A percentile compares a stretch with the other conserved stretches of the same genome.
Conservation (phyloP, 2,329 filamentous ascomycete genomes). For the Bimuria novae-zelandiae region DNA sequence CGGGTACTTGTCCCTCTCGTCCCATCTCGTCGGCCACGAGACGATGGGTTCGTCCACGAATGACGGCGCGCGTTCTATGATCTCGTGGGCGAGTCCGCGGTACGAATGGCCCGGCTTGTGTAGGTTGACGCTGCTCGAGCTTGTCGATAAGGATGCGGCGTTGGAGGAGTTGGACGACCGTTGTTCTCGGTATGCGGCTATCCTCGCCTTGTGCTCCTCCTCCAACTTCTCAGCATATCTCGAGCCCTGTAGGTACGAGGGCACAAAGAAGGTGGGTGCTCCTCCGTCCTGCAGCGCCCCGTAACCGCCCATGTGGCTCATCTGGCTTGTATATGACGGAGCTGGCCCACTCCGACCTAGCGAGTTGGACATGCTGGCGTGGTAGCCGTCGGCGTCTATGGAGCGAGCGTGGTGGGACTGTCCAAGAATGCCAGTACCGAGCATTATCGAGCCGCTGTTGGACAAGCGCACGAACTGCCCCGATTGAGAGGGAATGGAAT, state of each 20-base stretch:
- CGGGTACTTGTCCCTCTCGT: constrained; percentile 72
- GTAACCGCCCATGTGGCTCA: constrained; percentile 41
- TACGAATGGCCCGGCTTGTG: constrained; percentile 68
- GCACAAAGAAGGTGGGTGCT: constrained; percentile 70
- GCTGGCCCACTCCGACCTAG: constrained; percentile 50
- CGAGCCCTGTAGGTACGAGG: constrained; percentile 80
- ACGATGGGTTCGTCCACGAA: constrained; percentile 65
- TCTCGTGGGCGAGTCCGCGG: constrained; percentile 79
- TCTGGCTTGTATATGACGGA: constrained; percentile 55
- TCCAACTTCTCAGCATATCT: constrained; percentile 78
- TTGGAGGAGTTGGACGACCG: constrained; percentile 52
- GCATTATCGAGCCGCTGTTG: constrained; percentile 49
- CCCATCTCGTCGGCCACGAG: constrained; percentile 85
- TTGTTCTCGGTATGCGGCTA: constrained; percentile 53
- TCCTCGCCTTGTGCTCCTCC: constrained; percentile 67
- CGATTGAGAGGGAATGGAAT: constrained; percentile 40
- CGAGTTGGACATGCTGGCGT: constrained; percentile 48
- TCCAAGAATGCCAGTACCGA: constrained; percentile 11
- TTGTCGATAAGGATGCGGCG: constrained; percentile 57
- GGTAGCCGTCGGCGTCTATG: constrained; percentile 57
- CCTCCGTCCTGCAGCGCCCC: constrained; percentile 28
- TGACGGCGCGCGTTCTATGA: constrained; percentile 73
- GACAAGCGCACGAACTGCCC: constrained; percentile 61
- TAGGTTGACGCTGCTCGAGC: constrained; percentile 62
- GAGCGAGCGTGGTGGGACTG: constrained; percentile 44